Percentiles rank a stretch among this genome's conserved stretches.
These are phyloP conservation scores for Blastomyces silverae DNA, from an alignment of 2,329 filamentous ascomycete genomes.

Conservation along the genomic window DNA sequence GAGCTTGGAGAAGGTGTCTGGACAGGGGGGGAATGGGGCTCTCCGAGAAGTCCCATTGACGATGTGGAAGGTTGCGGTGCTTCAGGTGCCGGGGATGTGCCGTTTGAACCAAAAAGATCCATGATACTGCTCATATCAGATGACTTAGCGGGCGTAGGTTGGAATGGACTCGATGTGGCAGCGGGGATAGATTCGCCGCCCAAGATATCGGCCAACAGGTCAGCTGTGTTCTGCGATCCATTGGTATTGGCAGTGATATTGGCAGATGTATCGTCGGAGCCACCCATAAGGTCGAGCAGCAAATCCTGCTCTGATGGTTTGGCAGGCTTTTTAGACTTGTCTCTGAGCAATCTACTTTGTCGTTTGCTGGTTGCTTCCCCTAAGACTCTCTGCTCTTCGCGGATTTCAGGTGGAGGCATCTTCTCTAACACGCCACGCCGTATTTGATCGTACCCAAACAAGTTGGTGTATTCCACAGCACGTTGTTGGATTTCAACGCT, in stretches of 20 bases:
- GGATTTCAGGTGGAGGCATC: slow-evolving; percentile 96
- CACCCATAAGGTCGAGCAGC: slow-evolving; percentile 86
- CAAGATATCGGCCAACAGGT: slow-evolving; percentile 85
- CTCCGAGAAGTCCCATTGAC: slow-evolving; percentile 46
- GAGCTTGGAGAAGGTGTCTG: slow-evolving; percentile 41
- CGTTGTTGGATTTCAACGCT: slow-evolving; percentile 95
- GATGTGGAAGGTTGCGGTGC: slow-evolving; percentile 40
- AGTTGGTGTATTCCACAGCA: slow-evolving; percentile 87
- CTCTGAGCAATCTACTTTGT: slow-evolving; percentile 55
- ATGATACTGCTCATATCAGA: slow-evolving; percentile 71
- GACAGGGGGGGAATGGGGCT: slow-evolving; percentile 46
- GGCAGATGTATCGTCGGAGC: slow-evolving; percentile 56
- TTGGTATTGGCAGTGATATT: slow-evolving; percentile 51
- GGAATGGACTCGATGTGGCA: slow-evolving; percentile 47
- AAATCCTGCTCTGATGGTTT: slow-evolving; percentile 89
- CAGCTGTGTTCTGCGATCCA: slow-evolving; percentile 65
- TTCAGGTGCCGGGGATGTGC: slow-evolving; percentile 44
- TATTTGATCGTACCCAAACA: slow-evolving; percentile 86
- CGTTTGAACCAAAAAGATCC: slow-evolving; percentile 67
- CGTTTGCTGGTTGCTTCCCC: slow-evolving; percentile 66
- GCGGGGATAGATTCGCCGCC: slow-evolving; percentile 59
- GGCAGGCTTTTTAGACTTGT: slow-evolving; percentile 65
- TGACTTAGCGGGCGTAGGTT: slow-evolving; percentile 43
- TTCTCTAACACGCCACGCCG: slow-evolving; percentile 87
- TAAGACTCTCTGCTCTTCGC: slow-evolving; percentile 85